Evolutionary conservation across 2,329 filamentous ascomycete species (phyloP).

Genomic region (Lachnellula cervina): DNA sequence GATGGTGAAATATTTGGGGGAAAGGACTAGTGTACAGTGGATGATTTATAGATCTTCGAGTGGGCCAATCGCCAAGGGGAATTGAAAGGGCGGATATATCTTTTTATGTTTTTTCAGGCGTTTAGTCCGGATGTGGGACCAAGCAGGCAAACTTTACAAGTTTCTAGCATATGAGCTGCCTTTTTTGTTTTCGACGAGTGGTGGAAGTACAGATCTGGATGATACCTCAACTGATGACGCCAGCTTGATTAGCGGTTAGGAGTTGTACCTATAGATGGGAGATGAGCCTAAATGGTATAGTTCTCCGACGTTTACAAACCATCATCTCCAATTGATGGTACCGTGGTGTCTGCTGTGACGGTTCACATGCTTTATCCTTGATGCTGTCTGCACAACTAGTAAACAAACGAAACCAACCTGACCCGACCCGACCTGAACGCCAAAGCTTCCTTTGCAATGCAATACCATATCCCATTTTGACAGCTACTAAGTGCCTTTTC

Average conservation of each 20-base stretch:
- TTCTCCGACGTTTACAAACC: not conserved
- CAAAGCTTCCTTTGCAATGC: not conserved
- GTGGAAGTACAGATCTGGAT: constrained; percentile 5
- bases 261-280: constrained; percentile 16
- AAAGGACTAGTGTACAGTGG: constrained; percentile 1
- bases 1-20: constrained; percentile 4
- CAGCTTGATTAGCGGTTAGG: constrained; percentile 2
- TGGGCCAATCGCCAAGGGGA: not conserved
- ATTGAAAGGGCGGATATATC: constrained; percentile 1
- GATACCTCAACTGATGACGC: constrained; percentile 5
- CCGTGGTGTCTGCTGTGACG: not conserved
- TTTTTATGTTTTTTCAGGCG: constrained; percentile 3
- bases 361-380: too few species aligned
- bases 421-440: not conserved
- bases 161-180: constrained; percentile 5
- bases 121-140: constrained; percentile 8
- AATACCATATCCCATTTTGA: not conserved
- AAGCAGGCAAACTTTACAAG: not conserved
- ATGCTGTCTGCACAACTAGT: too few species aligned
- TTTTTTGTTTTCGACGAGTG: not conserved
- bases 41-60: constrained; percentile 18
- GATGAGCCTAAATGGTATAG: constrained; percentile 2
- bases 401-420: too few species aligned
- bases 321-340: not conserved
- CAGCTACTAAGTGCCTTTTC: too few species aligned